Evolutionary conservation across 2,329 filamentous ascomycete species (phyloP).

Genomic region (Fusarium verrucosum): DNA sequence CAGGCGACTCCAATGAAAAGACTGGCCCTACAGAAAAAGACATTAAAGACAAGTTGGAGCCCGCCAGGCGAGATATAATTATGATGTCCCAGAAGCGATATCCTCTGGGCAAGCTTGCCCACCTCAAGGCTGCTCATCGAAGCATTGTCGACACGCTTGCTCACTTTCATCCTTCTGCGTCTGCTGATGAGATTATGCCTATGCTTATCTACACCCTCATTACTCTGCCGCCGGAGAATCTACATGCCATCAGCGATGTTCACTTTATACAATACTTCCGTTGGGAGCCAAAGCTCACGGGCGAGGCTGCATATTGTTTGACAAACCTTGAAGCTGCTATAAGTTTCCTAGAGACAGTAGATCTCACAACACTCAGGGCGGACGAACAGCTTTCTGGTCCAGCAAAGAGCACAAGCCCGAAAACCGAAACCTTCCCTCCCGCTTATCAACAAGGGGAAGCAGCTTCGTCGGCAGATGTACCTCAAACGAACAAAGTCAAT

Average conservation of each 20-base stretch:
- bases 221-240: conserved; percentile 83
- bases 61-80: conserved; percentile 73
- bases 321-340: conserved; percentile 96
- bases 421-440: conserved; percentile 65
- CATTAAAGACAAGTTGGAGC: conserved; percentile 76
- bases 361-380: conserved; percentile 85
- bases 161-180: conserved; percentile 78
- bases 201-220: conserved; percentile 97
- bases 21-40: conserved; percentile 70
- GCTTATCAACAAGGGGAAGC: conserved; percentile 61
- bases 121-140: conserved; percentile 89
- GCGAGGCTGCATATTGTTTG: conserved; percentile 94
- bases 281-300: conserved; percentile 84
- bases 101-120: conserved; percentile 89
- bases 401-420: conserved; percentile 63
- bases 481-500: conserved; percentile 47
- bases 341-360: conserved; percentile 93
- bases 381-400: conserved; percentile 79
- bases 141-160: conserved; percentile 88
- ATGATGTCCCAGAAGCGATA: conserved; percentile 89
- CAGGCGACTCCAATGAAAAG: conserved; percentile 65
- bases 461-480: conserved; percentile 45
- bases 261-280: conserved; percentile 94
- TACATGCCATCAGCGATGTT: conserved; percentile 93
- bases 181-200: conserved; percentile 95